Conservation (phyloP, 768 basidiomycete genomes). For the Mycena olivaceomarginata region DNA sequence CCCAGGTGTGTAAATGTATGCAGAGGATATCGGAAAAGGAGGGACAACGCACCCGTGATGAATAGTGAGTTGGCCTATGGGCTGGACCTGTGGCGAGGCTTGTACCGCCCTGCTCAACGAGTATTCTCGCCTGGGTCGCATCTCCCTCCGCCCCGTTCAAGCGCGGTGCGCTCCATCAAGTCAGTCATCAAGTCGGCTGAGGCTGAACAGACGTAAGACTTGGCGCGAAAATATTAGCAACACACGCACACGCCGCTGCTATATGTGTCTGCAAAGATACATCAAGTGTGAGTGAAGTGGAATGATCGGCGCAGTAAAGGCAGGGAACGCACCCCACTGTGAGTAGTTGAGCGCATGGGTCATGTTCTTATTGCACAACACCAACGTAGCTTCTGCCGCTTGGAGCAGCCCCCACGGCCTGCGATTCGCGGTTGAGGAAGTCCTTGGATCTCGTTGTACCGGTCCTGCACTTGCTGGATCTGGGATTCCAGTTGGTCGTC, state of each 20-base stretch:
- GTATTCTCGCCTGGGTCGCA: conserved; percentile 58
- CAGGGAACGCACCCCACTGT: conserved; percentile 56
- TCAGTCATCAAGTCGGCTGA: conserved; percentile 51
- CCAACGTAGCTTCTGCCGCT: conserved; percentile 58
- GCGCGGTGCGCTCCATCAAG: conserved; percentile 64
- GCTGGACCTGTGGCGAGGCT: conserved; percentile 59
- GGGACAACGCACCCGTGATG: conserved; percentile 59
- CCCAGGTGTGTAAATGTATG: not conserved
- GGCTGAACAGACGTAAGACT: too few species aligned
- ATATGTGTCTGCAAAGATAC: conserved; percentile 59
- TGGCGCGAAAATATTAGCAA: too few species aligned
- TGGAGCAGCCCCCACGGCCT: conserved; percentile 62
- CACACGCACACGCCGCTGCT: conserved; percentile 54
- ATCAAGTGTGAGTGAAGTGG: conserved; percentile 10
- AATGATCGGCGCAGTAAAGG: not conserved
- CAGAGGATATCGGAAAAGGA: not conserved
- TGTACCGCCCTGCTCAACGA: conserved; percentile 63
- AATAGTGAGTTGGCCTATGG: conserved; percentile 60
- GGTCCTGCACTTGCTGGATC: conserved; percentile 54
- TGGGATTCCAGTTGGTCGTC: conserved; percentile 66
- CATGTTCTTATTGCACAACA: conserved; percentile 54
- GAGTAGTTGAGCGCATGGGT: conserved; percentile 62
- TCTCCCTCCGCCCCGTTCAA: conserved; percentile 60
- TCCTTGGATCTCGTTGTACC: conserved; percentile 60
- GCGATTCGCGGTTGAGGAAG: conserved; percentile 61